Evolutionary conservation across 352 stramenopile genomes (phyloP), one percentile per base, ranked within the genome.

Genomic region (Phytophthora crassamura): DNA sequence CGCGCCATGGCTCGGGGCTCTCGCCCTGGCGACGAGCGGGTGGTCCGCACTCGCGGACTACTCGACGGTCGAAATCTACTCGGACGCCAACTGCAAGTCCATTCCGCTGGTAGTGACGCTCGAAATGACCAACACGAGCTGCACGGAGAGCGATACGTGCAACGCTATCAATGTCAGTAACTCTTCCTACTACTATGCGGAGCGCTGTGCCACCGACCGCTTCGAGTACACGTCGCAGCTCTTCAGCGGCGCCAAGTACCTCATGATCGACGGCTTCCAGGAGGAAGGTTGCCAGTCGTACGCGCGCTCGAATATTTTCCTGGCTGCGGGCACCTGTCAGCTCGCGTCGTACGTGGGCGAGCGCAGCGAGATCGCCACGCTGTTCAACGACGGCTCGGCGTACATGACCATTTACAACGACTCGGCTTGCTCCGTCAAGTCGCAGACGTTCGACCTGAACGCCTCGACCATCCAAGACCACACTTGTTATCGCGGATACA

Each of bases 361-460:
- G 34, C 67, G 65, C 33, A 80, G 72, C 36, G 72, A 69, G 15
- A 77, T 76, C 32, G 68, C 72, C 2, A 72, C 59, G 34, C 51
- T 80, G 0, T 71, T 77, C 41, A 71, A 72, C 18, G 72, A 77
- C 20, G 72, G 72, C 0, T 77, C 72, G 39, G 72, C 67, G 7
- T 75, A 75, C 18, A 76, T 80, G 67, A 74, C 69, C 4, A 71
- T 80, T 32, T 80, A 80, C 59, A 77, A 75, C 36, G 69, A 80
- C 59, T 69, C 67, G 41, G 72, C 65, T 11, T 80, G 72, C 50
- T 62, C 45, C 5, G 69, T 41, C 28, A 67, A 69, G 22, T 45
- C 68, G 18, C 64, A 74, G 35, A 59, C 52, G 5, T 80, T 75
- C 34, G 68, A 73, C 39, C 59, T 74, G 12, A 77, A 64, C 12